Evolutionary conservation across 1,139 yeast species (phyloP).

Genomic region (Blastobotrys proliferans): DNA sequence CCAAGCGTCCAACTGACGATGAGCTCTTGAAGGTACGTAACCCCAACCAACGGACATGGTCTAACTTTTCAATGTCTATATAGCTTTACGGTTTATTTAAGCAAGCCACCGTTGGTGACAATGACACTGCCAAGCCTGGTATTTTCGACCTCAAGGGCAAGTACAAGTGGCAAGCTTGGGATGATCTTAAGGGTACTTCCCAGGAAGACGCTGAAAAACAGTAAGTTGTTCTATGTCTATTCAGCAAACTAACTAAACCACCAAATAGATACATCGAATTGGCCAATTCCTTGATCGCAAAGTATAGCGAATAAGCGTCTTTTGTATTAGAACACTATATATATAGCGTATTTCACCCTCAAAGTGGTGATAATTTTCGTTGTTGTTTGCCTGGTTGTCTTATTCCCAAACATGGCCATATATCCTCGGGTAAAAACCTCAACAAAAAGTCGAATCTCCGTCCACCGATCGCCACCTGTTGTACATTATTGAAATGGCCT

Average conservation of each 20-base stretch:
- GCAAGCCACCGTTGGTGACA: conserved; percentile 97
- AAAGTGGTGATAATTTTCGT: background rate
- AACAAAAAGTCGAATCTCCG: no score
- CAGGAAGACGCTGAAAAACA: conserved; percentile 89
- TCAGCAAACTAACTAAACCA: background rate
- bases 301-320: conserved; percentile 5
- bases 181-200: conserved; percentile 73
- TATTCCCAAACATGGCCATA: background rate
- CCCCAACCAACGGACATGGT: background rate
- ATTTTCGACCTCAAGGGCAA: conserved; percentile 90
- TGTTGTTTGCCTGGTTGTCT: background rate
- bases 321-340: no score
- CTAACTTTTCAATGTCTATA: conserved; percentile 34
- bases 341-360: no score
- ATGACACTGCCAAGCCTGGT: conserved; percentile 73
- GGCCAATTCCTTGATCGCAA: conserved; percentile 19
- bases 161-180: conserved; percentile 98
- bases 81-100: conserved; percentile 81
- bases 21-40: conserved; percentile 56
- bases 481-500: no score
- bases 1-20: conserved; percentile 78
- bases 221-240: no score
- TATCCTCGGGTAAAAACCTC: no score
- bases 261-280: conserved; percentile 18
- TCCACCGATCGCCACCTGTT: no score